Base-by-base conservation (phyloP, 345 rosid species). In the Acer yangbiense region DNA sequence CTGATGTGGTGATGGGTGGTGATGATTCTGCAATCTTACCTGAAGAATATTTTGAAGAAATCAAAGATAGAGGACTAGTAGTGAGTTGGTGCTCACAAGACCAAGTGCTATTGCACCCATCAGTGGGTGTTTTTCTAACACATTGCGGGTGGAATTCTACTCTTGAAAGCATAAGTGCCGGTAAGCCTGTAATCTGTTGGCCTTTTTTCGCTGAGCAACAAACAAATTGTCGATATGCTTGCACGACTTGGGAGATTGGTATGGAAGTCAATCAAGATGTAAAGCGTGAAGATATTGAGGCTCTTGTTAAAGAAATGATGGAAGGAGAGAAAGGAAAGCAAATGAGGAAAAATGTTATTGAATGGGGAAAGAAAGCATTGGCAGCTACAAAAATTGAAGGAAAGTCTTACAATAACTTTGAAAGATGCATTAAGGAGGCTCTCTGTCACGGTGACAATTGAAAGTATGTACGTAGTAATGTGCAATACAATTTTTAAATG, bases 91-190 rank as follows among this genome's bases (percentile, higher is more conserved):
- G 84, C 27, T 6, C 66, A 5, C 84, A 84, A 61, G 69, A 73
- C 1, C 44, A 78, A 35, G 83, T 84, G 21, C 52, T 84, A 0
- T 68, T 68, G 11, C 87, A 84, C 39, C 82, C 75, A 4, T 69
- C 84, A 0, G 64, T 79, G 2, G 75, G 79, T 2, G 75, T 75
- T 66, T 79, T 79, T 39, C 55, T 79, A 8, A 78, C 80, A 0
- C 85, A 79, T 14, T 29, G 84, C 6, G 84, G 84, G n/a, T 84
- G 84, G 84, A 84, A 81, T 75, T 84, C 86, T 11, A 68, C 29
- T 0, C 0, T 81, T 9, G 84, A 81, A 71, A 43, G 77, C 5
- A 4, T 79, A n/a, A 10, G 69, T 9, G 71, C 16, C 9, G 82
- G 83, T 2, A 75, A 71, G 9, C 80, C 82, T 6, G 29, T 83